These are phyloP conservation scores for Brassica balearica DNA, from an alignment of 441 rosid species.

Conservation along the genomic window DNA sequence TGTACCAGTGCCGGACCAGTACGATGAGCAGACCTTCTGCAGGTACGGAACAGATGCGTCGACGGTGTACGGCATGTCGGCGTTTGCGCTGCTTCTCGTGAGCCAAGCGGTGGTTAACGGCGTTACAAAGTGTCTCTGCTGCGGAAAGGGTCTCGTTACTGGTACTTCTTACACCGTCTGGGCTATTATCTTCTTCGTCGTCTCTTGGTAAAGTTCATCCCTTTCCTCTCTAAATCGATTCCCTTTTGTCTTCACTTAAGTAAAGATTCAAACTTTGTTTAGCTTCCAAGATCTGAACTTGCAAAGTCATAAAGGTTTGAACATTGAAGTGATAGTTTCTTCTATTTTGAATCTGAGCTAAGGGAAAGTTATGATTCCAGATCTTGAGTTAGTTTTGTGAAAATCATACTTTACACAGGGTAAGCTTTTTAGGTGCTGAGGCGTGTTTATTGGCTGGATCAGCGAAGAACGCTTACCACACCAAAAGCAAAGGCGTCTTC, in stretches of 20 bases:
- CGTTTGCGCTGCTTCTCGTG: slow-evolving; percentile 72
- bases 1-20: slow-evolving; percentile 63
- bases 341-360: slow-evolving; percentile 7
- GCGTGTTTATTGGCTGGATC: slow-evolving; percentile 97
- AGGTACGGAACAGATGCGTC: slow-evolving; percentile 75
- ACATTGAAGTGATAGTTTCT: not conserved
- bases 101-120: slow-evolving; percentile 77
- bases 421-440: slow-evolving; percentile 90
- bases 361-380: not conserved
- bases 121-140: slow-evolving; percentile 89
- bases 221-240: slow-evolving; percentile 16
- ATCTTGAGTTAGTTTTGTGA: slow-evolving; percentile 4
- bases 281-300: slow-evolving; percentile 24
- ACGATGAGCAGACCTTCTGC: slow-evolving; percentile 82
- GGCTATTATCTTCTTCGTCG: slow-evolving; percentile 79
- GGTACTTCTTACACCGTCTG: slow-evolving; percentile 63
- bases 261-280: not conserved
- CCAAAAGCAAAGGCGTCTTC: slow-evolving; percentile 66
- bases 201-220: slow-evolving; percentile 70
- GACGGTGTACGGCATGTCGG: slow-evolving; percentile 82
- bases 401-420: slow-evolving; percentile 48
- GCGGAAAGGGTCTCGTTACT: slow-evolving; percentile 72
- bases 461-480: slow-evolving; percentile 86
- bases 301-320: not conserved
- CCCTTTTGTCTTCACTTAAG: not conserved